Percentiles rank a stretch among this genome's conserved stretches.
phyloP scores from a whole-genome alignment of 2,329 filamentous ascomycete genomes.

The Xylariaceae sp. region DNA sequence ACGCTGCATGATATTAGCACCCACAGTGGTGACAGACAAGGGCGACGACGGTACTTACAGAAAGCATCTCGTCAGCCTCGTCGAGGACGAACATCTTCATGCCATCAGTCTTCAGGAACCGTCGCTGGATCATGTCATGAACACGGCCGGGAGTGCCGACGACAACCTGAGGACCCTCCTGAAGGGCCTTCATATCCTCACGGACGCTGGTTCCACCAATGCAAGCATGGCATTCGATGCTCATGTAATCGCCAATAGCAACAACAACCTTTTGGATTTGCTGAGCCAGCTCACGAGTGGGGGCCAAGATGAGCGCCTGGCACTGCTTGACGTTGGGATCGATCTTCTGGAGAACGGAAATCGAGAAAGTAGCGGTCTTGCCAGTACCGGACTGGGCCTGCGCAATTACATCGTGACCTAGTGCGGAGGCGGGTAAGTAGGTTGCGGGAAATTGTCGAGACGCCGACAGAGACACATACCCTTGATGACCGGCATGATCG shows the following conservation, averaged over 20 bases:
- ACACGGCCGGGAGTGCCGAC: conserved; percentile 98
- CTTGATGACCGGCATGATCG: conserved; percentile 99
- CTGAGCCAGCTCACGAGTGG: conserved; percentile 96
- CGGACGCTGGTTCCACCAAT: conserved; percentile 98
- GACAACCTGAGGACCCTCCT: conserved; percentile 95
- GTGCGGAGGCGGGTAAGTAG: conserved; percentile 19
- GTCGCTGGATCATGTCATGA: conserved; percentile 99
- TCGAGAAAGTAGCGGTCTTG: conserved; percentile 99
- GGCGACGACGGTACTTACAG: conserved; percentile 55
- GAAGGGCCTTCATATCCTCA: conserved; percentile 97
- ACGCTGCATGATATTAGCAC: conserved; percentile 60
- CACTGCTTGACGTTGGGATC: conserved; percentile 92
- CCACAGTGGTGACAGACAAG: background rate
- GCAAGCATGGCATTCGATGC: conserved; percentile 97
- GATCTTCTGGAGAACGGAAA: conserved; percentile 98
- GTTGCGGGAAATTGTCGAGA: conserved; percentile 4
- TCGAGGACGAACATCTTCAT: conserved; percentile 99
- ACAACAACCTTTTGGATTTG: conserved; percentile 99
- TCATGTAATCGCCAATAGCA: conserved; percentile 99
- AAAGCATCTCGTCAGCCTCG: conserved; percentile 99
- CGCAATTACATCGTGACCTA: conserved; percentile 97
- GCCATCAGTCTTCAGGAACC: conserved; percentile 92
- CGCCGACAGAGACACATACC: conserved; percentile 58
- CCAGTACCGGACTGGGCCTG: conserved; percentile 99
- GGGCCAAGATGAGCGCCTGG: conserved; percentile 97